Conservation (phyloP, 805 yeast genomes). For the Yarrowia sp. region DNA sequence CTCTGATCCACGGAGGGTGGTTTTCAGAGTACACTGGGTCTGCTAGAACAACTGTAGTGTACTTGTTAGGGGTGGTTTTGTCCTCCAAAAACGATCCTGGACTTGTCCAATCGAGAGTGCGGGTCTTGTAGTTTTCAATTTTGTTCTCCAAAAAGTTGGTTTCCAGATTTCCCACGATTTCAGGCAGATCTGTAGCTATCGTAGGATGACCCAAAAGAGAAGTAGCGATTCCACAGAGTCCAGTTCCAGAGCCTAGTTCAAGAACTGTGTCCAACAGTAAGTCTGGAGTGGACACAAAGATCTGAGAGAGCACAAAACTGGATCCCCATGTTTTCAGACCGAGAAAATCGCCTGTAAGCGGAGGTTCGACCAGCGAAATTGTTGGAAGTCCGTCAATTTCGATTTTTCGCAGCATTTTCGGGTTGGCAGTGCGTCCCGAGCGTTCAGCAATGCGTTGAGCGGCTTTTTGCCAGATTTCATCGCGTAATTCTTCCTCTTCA, state of each 20-base stretch:
- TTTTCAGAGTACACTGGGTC: slow-evolving; percentile 85
- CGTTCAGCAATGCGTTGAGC: slow-evolving; percentile 69
- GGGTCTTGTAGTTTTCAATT: slow-evolving; percentile 38
- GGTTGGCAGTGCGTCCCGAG: slow-evolving; percentile 82
- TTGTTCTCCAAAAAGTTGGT: slow-evolving; percentile 57
- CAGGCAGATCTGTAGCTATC: slow-evolving; percentile 71
- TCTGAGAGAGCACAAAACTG: slow-evolving; percentile 61
- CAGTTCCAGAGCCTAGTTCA: slow-evolving; percentile 96
- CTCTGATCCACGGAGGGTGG: slow-evolving; percentile 72
- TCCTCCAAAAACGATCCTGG: slow-evolving; percentile 42
- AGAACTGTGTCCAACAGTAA: slow-evolving; percentile 34
- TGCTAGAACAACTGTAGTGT: slow-evolving; percentile 64
- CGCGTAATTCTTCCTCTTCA: slow-evolving; percentile 34
- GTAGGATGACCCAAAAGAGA: slow-evolving; percentile 48
- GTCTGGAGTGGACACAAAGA: slow-evolving; percentile 38
- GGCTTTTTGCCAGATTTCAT: slow-evolving; percentile 50
- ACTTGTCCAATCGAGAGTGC: slow-evolving; percentile 73
- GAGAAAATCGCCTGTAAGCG: slow-evolving; percentile 77
- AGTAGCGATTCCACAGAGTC: slow-evolving; percentile 76
- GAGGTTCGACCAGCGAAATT: slow-evolving; percentile 66
- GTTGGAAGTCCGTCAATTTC: slow-evolving; percentile 40
- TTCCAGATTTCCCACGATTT: slow-evolving; percentile 64
- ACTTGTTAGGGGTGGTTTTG: slow-evolving; percentile 36
- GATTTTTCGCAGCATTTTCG: slow-evolving; percentile 62
- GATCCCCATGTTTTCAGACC: slow-evolving; percentile 98